phyloP scores from a whole-genome alignment of 1,284 basidiomycete species.

The Ustanciosporium gigantosporum region DNA sequence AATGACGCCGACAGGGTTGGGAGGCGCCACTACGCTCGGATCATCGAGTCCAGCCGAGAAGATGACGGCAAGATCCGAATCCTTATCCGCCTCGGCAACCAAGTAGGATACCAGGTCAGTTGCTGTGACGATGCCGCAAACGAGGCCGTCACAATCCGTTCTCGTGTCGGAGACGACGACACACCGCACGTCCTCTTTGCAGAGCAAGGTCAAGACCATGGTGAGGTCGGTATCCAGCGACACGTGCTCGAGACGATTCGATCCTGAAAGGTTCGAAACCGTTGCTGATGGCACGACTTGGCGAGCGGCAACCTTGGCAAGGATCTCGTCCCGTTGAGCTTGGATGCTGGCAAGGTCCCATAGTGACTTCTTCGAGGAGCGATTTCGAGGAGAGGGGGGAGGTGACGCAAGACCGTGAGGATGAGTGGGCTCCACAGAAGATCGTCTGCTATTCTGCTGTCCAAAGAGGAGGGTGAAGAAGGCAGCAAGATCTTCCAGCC shows the following conservation, averaged over 20 bases:
- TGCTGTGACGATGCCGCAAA: conserved; percentile 29
- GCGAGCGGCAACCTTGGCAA: conserved; percentile 3
- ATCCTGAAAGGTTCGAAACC: conserved; percentile 24
- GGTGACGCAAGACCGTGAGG: conserved; percentile 13
- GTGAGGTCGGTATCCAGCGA: conserved; percentile 8
- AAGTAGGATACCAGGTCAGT: conserved; percentile 24
- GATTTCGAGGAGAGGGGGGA: conserved; percentile 14
- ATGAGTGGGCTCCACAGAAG: background rate
- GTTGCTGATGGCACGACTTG: conserved; percentile 7
- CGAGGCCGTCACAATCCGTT: conserved; percentile 5
- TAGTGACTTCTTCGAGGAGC: background rate
- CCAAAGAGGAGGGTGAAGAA: conserved; percentile 30
- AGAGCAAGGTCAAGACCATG: conserved; percentile 8
- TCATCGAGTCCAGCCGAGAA: conserved; percentile 10
- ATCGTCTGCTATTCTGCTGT: conserved; percentile 4
- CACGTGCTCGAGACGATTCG: conserved; percentile 12
- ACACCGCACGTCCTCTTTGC: conserved; percentile 12
- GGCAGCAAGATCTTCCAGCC: conserved; percentile 25
- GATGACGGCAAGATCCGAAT: conserved; percentile 5
- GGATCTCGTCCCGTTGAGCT: conserved; percentile 1
- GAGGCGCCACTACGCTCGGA: conserved; percentile 2
- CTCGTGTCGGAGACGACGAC: conserved; percentile 12
- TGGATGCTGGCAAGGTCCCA: background rate
- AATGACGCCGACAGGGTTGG: conserved; percentile 20
- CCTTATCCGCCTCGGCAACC: conserved; percentile 12